A percentile compares a stretch with the other conserved stretches of the same genome.
Conservation (phyloP, 2,329 filamentous ascomycete species). For the Monilinia fructicola region DNA sequence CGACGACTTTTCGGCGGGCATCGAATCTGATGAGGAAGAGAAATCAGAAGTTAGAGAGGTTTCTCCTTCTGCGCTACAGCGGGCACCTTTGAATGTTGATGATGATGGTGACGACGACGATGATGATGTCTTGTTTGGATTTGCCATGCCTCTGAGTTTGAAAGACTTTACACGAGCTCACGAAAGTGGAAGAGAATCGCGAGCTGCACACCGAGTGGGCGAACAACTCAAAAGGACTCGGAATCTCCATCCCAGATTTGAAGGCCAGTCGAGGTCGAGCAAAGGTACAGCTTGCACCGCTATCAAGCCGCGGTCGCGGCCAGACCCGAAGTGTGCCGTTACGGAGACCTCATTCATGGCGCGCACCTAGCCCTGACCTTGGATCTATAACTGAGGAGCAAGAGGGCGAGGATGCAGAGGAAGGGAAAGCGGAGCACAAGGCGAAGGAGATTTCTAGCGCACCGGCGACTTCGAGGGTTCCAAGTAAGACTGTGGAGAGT, state of each 20-base stretch:
- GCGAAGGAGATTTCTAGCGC: constrained; percentile 28
- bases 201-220: constrained; percentile 25
- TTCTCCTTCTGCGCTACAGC: constrained; percentile 37
- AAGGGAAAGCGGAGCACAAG: neutral
- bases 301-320: constrained; percentile 31
- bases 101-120: constrained; percentile 32
- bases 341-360: constrained; percentile 37
- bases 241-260: constrained; percentile 32
- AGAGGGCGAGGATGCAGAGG: constrained; percentile 32
- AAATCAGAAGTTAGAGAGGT: constrained; percentile 36
- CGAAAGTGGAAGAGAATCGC: constrained; percentile 29
- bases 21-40: constrained; percentile 35
- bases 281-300: constrained; percentile 29
- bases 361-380: constrained; percentile 39
- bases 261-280: constrained; percentile 33
- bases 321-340: constrained; percentile 35
- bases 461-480: constrained; percentile 25
- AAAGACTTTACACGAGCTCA: constrained; percentile 35
- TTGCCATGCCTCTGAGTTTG: constrained; percentile 36
- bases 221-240: constrained; percentile 33
- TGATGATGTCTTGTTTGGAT: constrained; percentile 30
- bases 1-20: constrained; percentile 40
- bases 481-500: constrained; percentile 24
- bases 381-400: constrained; percentile 38
- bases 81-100: constrained; percentile 28